Conservation (phyloP, 73 alveolate genomes). For the Paramecium tetraurelia region DNA sequence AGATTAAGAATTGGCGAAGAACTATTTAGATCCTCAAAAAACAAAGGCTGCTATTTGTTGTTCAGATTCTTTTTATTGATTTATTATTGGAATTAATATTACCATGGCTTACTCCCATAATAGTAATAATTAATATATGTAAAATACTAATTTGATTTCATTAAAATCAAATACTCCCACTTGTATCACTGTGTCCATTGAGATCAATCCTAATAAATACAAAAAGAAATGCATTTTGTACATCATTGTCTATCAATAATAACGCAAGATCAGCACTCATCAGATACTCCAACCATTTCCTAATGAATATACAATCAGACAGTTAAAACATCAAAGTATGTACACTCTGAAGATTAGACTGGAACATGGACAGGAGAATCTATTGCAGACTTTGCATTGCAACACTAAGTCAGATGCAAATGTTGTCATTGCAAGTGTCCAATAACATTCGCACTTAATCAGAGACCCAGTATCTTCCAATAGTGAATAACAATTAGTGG, state of each 20-base stretch:
- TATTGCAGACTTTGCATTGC: neutral
- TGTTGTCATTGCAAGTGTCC: neutral
- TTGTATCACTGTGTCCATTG: neutral
- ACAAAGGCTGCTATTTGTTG: constrained; percentile 47
- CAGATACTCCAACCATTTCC: neutral
- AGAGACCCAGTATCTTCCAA: neutral
- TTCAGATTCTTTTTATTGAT: constrained; percentile 25
- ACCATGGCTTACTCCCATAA: neutral
- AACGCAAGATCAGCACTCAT: neutral
- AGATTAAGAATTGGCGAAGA: constrained; percentile 26
- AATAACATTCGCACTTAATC: neutral
- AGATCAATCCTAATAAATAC: neutral
- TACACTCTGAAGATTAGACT: neutral
- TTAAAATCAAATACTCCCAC: neutral
- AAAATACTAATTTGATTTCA: neutral
- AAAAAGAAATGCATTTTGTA: neutral
- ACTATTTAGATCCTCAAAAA: constrained; percentile 15
- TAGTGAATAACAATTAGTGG: neutral
- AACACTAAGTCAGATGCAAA: neutral
- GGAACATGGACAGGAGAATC: constrained; percentile 6
- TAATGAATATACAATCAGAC: neutral
- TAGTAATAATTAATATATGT: neutral
- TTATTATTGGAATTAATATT: neutral
- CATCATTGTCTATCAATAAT: neutral
- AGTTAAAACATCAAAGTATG: neutral